phyloP scores from a whole-genome alignment of 208 protist species.

The Leptomonas seymouri region DNA sequence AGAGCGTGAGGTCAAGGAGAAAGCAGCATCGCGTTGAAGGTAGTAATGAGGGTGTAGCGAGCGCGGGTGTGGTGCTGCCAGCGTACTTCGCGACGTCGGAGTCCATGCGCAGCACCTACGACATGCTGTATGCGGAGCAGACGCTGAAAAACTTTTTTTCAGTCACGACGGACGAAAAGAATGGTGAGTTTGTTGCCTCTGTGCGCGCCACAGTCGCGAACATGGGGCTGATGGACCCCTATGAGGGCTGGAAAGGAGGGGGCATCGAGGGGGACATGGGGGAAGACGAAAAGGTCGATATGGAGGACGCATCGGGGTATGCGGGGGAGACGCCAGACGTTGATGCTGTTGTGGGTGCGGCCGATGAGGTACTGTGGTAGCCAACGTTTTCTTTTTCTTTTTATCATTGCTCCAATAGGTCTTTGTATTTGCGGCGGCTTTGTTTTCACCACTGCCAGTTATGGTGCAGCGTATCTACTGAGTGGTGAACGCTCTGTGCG shows the following conservation, averaged over 20 bases:
- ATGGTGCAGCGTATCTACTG: no score
- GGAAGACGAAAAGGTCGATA: slow-evolving; percentile 10
- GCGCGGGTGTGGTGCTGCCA: slow-evolving; percentile 16
- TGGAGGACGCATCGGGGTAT: slow-evolving; percentile 6
- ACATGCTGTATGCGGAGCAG: slow-evolving; percentile 16
- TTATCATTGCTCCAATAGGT: no score
- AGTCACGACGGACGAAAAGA: slow-evolving; percentile 1
- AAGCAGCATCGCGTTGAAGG: background rate
- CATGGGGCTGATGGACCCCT: slow-evolving; percentile 64
- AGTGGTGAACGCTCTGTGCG: no score
- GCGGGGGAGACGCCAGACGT: slow-evolving; percentile 27
- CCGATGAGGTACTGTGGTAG: slow-evolving; percentile 44
- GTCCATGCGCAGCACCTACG: slow-evolving; percentile 17
- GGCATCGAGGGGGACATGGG: slow-evolving; percentile 10
- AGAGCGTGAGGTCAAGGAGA: background rate
- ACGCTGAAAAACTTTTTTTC: slow-evolving; percentile 18
- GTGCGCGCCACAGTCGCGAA: slow-evolving; percentile 46
- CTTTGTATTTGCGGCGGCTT: no score
- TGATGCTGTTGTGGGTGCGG: slow-evolving; percentile 29
- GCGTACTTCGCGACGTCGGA: slow-evolving; percentile 28
- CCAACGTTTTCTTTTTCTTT: slow-evolving; percentile 2
- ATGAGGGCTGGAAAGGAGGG: slow-evolving; percentile 34
- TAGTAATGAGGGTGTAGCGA: background rate
- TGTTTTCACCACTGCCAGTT: no score
- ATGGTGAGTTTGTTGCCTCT: slow-evolving; percentile 28